Conservation (phyloP, 208 protist species). For the Leptomonas seymouri region DNA sequence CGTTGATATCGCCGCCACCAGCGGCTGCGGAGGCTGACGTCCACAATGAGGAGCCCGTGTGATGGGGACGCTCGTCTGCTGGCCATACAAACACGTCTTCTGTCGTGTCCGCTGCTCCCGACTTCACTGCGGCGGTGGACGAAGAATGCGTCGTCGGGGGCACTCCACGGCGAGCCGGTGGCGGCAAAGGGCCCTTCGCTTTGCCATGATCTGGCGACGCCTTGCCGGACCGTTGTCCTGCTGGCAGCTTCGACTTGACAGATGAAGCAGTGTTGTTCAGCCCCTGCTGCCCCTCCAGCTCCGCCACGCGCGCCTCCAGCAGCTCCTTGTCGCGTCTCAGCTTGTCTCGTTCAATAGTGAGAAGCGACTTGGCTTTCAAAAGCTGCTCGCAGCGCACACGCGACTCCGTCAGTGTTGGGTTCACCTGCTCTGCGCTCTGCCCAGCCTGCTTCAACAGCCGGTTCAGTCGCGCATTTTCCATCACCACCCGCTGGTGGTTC, state of each 20-base stretch:
- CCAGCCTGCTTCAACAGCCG: conserved; percentile 79
- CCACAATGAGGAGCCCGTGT: not conserved
- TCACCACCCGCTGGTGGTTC: conserved; percentile 88
- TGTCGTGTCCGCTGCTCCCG: conserved; percentile 12
- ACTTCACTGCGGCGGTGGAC: not conserved
- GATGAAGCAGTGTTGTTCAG: conserved; percentile 8
- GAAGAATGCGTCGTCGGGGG: not conserved
- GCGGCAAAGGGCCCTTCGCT: conserved; percentile 5
- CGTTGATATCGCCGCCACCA: not conserved
- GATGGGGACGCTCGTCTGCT: conserved; percentile 55
- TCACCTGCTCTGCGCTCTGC: conserved; percentile 72
- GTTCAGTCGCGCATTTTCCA: conserved; percentile 80
- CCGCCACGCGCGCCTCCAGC: conserved; percentile 71
- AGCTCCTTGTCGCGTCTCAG: conserved; percentile 51
- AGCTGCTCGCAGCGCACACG: conserved; percentile 79
- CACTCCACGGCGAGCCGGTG: not conserved
- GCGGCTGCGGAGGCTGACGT: not conserved
- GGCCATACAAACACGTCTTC: conserved; percentile 68
- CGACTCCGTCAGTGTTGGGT: conserved; percentile 83
- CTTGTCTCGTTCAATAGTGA: conserved; percentile 84
- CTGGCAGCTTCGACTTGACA: conserved; percentile 23
- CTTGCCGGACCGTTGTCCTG: conserved; percentile 14
- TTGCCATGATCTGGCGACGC: not conserved
- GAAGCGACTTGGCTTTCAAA: conserved; percentile 82
- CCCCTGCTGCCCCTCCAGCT: conserved; percentile 45